phyloP scores from a whole-genome alignment of 140 eudicot genomes.

The Ambrosia hybrid region DNA sequence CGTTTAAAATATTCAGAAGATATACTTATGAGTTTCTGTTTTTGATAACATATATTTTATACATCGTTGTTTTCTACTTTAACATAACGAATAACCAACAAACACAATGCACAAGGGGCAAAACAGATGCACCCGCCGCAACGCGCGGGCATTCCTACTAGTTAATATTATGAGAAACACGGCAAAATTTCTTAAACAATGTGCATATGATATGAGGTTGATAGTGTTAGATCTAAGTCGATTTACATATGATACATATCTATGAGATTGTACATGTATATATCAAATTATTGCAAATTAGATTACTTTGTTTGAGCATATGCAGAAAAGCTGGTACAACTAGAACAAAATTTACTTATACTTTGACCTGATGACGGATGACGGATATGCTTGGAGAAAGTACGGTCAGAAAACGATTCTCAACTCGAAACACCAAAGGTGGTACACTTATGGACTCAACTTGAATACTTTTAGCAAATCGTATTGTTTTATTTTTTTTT shows the following conservation, averaged over 20 bases:
- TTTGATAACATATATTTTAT: too few relatives aligned
- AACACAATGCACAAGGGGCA: too few relatives aligned
- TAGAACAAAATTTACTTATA: conserved; percentile 23
- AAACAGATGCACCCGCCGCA: too few relatives aligned
- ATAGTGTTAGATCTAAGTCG: background rate
- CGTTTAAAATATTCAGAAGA: too few relatives aligned
- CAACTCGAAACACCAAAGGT: conserved; percentile 65
- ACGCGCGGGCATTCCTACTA: too few relatives aligned
- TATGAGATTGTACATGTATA: background rate
- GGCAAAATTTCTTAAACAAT: too few relatives aligned
- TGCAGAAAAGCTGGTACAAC: conserved; percentile 49
- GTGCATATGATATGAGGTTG: background rate
- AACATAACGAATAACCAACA: too few relatives aligned
- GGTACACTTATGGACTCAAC: background rate
- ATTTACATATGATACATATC: background rate
- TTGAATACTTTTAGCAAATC: background rate
- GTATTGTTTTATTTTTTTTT: too few relatives aligned
- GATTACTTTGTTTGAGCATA: background rate
- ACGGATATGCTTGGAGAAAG: conserved; percentile 79
- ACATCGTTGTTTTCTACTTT: too few relatives aligned
- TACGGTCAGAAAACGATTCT: conserved; percentile 73
- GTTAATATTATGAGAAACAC: too few relatives aligned
- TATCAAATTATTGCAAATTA: background rate
- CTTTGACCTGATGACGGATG: conserved; percentile 19
- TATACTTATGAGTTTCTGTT: too few relatives aligned